These are phyloP conservation scores for Pterocarpus macrocarpus DNA, from an alignment of 306 rosid genomes.

Conservation along the genomic window DNA sequence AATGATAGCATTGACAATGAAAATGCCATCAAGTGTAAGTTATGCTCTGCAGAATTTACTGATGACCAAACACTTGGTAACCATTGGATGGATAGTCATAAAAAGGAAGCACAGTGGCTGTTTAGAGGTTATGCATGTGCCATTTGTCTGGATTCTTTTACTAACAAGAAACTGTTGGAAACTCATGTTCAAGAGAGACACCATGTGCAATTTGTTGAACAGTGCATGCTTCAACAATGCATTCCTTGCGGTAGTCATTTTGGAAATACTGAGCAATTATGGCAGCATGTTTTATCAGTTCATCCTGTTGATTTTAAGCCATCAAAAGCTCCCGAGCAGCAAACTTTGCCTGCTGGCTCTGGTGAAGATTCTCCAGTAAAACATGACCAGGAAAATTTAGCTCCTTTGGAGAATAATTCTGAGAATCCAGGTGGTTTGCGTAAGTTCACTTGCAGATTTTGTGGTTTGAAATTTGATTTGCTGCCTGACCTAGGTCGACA, in stretches of 20 bases:
- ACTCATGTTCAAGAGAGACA: constrained; percentile 99
- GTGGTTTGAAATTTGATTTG: constrained; percentile 96
- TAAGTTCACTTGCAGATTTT: constrained; percentile 87
- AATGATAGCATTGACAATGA: constrained; percentile 60
- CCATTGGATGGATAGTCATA: constrained; percentile 97
- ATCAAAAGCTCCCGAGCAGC: constrained; percentile 64
- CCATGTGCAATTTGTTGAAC: constrained; percentile 91
- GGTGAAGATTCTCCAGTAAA: constrained; percentile 61
- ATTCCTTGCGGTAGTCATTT: constrained; percentile 96
- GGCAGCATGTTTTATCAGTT: constrained; percentile 86
- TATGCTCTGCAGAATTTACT: constrained; percentile 73
- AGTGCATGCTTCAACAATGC: constrained; percentile 97
- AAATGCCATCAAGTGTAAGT: constrained; percentile 75
- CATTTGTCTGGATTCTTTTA: constrained; percentile 94
- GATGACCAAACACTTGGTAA: constrained; percentile 81
- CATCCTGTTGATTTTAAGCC: constrained; percentile 77
- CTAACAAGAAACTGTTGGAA: constrained; percentile 86
- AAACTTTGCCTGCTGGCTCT: constrained; percentile 57
- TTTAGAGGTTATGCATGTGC: constrained; percentile 98
- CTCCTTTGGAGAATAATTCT: constrained; percentile 63
- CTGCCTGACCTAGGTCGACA: constrained; percentile 99
- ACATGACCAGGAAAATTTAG: constrained; percentile 61
- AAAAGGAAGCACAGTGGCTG: constrained; percentile 99
- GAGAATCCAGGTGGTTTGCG: constrained; percentile 68
- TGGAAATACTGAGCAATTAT: constrained; percentile 84